These are phyloP conservation scores for Macrocybe gigantea DNA, from an alignment of 768 basidiomycete species.

Conservation along the genomic window DNA sequence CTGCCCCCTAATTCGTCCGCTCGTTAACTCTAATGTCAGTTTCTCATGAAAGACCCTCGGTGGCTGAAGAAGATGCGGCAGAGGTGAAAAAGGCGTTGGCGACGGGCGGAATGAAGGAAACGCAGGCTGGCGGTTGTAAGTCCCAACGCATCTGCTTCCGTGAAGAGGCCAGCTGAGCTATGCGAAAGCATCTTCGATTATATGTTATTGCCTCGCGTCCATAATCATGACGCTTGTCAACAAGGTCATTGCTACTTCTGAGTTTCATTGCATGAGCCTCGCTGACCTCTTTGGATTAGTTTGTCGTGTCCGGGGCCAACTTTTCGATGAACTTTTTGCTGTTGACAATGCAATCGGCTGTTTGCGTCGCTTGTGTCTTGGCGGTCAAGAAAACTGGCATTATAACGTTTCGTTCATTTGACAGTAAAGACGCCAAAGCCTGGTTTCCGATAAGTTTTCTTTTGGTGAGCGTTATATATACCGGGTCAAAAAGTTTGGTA, in stretches of 20 bases:
- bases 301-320: constrained; percentile 86
- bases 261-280: background rate
- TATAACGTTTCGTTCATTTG: constrained; percentile 82
- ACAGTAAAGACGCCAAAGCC: constrained; percentile 73
- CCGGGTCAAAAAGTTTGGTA: constrained; percentile 94
- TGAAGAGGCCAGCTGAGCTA: too few species aligned
- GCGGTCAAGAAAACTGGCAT: constrained; percentile 68
- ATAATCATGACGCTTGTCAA: constrained; percentile 97
- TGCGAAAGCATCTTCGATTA: constrained; percentile 64
- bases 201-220: constrained; percentile 87
- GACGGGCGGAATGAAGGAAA: constrained; percentile 24
- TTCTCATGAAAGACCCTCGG: background rate
- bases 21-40: background rate
- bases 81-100: constrained; percentile 30
- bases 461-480: constrained; percentile 94
- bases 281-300: constrained; percentile 37
- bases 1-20: background rate
- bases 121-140: constrained; percentile 14
- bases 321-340: constrained; percentile 98
- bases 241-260: constrained; percentile 52
- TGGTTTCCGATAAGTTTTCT: constrained; percentile 96
- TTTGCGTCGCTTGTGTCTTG: constrained; percentile 77
- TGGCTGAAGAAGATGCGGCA: constrained; percentile 20
- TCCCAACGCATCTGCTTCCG: background rate
- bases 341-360: constrained; percentile 83